A percentile compares a stretch with the other conserved stretches of the same genome.
These are phyloP conservation scores for Bondarzewia mesenterica DNA, from an alignment of 1,284 basidiomycete species.

Conservation along the genomic window DNA sequence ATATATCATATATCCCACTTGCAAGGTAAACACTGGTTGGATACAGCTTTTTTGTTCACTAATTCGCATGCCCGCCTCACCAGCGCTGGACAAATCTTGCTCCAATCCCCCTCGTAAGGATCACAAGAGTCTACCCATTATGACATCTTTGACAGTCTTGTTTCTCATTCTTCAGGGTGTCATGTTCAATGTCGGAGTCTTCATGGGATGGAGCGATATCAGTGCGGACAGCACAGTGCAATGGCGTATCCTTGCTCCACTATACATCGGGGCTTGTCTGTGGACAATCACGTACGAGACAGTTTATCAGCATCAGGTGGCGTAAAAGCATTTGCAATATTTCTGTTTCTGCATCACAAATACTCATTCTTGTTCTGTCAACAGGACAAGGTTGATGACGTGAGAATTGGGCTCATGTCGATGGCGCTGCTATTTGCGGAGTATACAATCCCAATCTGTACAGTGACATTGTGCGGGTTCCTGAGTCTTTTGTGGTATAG, in stretches of 20 bases:
- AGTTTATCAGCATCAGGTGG: constrained; percentile 2
- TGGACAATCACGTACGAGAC: constrained; percentile 2
- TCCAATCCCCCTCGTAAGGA: not conserved
- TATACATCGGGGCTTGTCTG: not conserved
- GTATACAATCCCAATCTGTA: not conserved
- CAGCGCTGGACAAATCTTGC: constrained; percentile 1
- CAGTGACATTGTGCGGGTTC: not conserved
- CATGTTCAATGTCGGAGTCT: not conserved
- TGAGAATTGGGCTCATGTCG: not conserved
- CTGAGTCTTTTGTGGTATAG: not conserved
- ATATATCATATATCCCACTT: not conserved
- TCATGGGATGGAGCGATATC: constrained; percentile 1
- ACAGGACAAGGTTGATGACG: not conserved
- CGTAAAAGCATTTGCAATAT: not conserved
- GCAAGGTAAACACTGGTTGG: not conserved
- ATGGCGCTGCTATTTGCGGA: not conserved
- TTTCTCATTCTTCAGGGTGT: not conserved
- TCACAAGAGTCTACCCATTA: no score
- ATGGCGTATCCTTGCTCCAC: not conserved
- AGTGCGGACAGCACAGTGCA: not conserved
- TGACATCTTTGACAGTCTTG: not conserved
- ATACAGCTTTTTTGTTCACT: not conserved
- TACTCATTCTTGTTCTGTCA: not conserved
- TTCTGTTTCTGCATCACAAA: not conserved
- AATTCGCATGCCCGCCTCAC: not conserved